phyloP scores from a whole-genome alignment of 139 green algal species.

The Pleodorina starrii region DNA sequence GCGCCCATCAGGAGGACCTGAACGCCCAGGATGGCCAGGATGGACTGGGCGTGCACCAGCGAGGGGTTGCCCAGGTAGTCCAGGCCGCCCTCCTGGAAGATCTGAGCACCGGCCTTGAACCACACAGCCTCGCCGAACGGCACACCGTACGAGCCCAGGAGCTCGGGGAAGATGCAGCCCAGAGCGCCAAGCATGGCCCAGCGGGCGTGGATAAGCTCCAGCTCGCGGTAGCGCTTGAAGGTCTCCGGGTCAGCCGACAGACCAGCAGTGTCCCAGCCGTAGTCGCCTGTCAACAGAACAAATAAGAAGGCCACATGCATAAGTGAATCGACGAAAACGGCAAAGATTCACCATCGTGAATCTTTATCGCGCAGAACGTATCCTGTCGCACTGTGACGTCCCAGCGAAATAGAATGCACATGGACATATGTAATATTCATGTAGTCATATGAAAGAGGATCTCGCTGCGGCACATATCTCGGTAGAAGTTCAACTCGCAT shows the following conservation, averaged over 20 bases:
- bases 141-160: conserved; percentile 74
- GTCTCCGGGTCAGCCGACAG: conserved; percentile 96
- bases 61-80: conserved; percentile 84
- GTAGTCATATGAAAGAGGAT: not conserved
- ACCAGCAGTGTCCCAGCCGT: conserved; percentile 95
- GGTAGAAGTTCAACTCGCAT: too few relatives aligned
- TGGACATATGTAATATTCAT: not conserved
- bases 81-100: conserved; percentile 79
- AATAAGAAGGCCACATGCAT: too few relatives aligned
- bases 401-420: not conserved
- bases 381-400: conserved; percentile 22
- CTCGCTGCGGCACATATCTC: too few relatives aligned
- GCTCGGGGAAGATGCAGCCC: conserved; percentile 83
- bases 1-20: conserved; percentile 90
- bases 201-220: conserved; percentile 87
- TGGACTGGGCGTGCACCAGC: conserved; percentile 93
- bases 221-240: conserved; percentile 84
- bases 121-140: conserved; percentile 76
- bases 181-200: conserved; percentile 91
- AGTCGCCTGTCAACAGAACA: conserved; percentile 88
- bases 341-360: too few relatives aligned
- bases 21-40: conserved; percentile 87
- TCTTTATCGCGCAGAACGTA: too few relatives aligned
- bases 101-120: conserved; percentile 86
- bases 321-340: too few relatives aligned